Evolutionary conservation across 306 rosid genomes (phyloP).

Genomic region (Quercus rubra): DNA sequence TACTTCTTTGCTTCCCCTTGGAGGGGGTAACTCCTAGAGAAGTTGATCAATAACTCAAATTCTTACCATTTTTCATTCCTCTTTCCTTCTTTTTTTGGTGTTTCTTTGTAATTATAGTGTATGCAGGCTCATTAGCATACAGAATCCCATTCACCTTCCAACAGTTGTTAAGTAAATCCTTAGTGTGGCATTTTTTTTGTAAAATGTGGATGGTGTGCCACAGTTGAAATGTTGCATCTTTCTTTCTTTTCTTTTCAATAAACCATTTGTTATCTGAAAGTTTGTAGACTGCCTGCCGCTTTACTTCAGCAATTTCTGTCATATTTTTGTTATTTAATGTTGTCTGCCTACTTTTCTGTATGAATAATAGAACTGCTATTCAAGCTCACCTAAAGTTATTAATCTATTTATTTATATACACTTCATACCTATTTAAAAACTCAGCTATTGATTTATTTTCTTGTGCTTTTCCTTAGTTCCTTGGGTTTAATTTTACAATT

Average conservation of each 20-base stretch:
- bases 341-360: neutral
- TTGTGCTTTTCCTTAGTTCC: constrained; percentile 11
- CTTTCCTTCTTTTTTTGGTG: neutral
- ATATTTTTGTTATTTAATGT: neutral
- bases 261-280: neutral
- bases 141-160: neutral
- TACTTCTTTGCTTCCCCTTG: neutral
- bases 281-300: neutral
- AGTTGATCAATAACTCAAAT: neutral
- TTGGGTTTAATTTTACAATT: neutral
- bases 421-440: neutral
- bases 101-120: neutral
- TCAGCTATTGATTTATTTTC: neutral
- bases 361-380: neutral
- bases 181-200: neutral
- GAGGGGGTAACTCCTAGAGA: neutral
- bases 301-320: neutral
- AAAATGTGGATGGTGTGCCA: neutral
- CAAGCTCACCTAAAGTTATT: neutral
- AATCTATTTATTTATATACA: neutral
- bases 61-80: neutral
- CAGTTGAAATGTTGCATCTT: neutral
- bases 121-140: neutral
- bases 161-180: neutral
- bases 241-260: neutral